Evolutionary conservation across 805 yeast species (phyloP).

Genomic region (Candida sonorensis): DNA sequence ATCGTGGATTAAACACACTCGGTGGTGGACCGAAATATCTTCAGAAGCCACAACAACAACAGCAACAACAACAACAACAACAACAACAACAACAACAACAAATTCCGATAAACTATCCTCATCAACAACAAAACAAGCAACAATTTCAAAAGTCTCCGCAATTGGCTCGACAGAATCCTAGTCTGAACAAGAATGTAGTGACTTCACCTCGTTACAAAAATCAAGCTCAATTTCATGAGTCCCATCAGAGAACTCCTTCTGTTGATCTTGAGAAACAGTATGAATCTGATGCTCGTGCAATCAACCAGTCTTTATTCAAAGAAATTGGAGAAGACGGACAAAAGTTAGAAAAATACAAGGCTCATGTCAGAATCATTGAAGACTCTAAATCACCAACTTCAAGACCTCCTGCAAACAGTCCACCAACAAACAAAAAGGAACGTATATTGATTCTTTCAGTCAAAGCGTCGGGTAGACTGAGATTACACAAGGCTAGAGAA

Average conservation of each 20-base stretch:
- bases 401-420: conserved; percentile 56
- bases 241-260: conserved; percentile 17
- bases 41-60: background rate
- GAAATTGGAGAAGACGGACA: conserved; percentile 35
- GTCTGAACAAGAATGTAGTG: background rate
- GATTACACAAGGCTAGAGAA: conserved; percentile 81
- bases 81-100: background rate
- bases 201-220: no score
- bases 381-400: conserved; percentile 62
- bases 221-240: conserved; percentile 1
- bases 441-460: conserved; percentile 57
- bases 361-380: conserved; percentile 72
- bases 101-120: background rate
- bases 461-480: conserved; percentile 58
- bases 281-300: conserved; percentile 44
- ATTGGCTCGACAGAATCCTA: no score
- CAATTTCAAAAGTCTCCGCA: background rate
- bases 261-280: conserved; percentile 47
- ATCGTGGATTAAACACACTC: background rate
- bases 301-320: conserved; percentile 44
- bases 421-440: conserved; percentile 45
- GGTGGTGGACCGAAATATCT: background rate
- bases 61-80: background rate
- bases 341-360: conserved; percentile 53
- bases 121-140: background rate